Conservation (phyloP, 371 early-diverging fungal genomes). For the Rhizopus stolonifer region DNA sequence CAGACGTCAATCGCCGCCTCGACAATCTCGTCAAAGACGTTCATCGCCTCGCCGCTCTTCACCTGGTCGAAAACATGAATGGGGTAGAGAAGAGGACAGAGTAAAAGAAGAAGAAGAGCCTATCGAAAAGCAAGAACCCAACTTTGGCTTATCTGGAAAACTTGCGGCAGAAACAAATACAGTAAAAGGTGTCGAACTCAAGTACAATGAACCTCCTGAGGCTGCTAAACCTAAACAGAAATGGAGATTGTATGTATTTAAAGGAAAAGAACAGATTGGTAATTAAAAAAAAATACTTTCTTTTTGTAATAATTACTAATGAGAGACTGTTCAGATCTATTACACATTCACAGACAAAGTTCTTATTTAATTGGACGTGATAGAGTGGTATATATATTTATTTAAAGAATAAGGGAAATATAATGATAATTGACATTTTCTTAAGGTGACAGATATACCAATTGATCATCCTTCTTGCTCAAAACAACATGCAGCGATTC, state of each 20-base stretch:
- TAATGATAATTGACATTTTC: not conserved
- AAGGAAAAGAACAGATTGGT: conserved; percentile 86
- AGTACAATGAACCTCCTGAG: conserved; percentile 90
- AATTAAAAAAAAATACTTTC: conserved; percentile 6
- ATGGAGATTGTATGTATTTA: conserved; percentile 92
- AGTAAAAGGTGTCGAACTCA: conserved; percentile 81
- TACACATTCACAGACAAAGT: conserved; percentile 85
- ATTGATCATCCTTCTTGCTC: conserved; percentile 88
- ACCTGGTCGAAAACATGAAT: conserved; percentile 29
- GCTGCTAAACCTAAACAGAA: conserved; percentile 72
- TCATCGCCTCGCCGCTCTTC: conserved; percentile 22
- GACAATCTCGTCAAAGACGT: not conserved
- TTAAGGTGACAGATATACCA: conserved; percentile 87
- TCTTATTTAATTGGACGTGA: conserved; percentile 91
- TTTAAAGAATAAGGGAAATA: not conserved
- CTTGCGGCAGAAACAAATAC: conserved; percentile 84
- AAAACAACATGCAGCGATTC: conserved; percentile 90
- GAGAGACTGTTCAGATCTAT: conserved; percentile 56
- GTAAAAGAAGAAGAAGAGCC: conserved; percentile 41
- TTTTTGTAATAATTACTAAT: too few species aligned
- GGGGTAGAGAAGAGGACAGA: conserved; percentile 30
- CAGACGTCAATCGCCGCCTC: not conserved
- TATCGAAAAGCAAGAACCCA: conserved; percentile 65
- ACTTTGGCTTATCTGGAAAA: conserved; percentile 83
- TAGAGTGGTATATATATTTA: conserved; percentile 56